Base-by-base conservation (phyloP, 2,329 filamentous ascomycete genomes). In the Pseudogymnoascus sp. region DNA sequence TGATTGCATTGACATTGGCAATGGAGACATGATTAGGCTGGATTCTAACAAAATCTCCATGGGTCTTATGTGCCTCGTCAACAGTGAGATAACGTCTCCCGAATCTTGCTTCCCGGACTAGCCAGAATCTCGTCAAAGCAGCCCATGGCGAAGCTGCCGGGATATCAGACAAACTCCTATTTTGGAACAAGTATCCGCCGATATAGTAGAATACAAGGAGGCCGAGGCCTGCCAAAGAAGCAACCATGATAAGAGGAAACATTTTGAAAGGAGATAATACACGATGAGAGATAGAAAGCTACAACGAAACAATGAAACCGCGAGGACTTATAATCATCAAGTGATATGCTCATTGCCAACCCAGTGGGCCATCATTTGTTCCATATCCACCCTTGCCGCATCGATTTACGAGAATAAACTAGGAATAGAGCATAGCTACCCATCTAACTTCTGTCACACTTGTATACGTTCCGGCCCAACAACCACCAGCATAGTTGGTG, bases 11-110 rank as follows among this genome's bases (percentile, higher is more conserved):
- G 28, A 89, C 87, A 70, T 95, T 90, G 61, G 88, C 90, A 62
- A 97, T 79, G 62, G 88, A 92, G 68, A 96, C 81, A 69, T 96
- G 92, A 69, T 92, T 85, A 0, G 92, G 92, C 70, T 91, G 88
- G 66, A 96, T 88, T 36, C 92, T 83, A 22, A 96, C 87, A 1
- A 96, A 75, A n/a, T 86, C 87, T 3, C 92, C 92, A 65, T 69
- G 68, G 70, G 86, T 88, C 78, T 88, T 83, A 75, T 96, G 92
- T 6, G 84, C 79, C 36, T 85, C 75, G 69, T 96, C 81, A n/a
- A 96, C 86, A 2, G 79, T 76, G 19, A 75, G 68, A 69, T 82
- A 90, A 9, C 87, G 80, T 52, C 79, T 77, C 2, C 90, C 90
- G 1, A 81, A 78, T 2, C 91, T 84, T 61, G 77, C 77, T 2